Conservation (phyloP, 768 basidiomycete genomes). For the Pleurotus ostreatus region DNA sequence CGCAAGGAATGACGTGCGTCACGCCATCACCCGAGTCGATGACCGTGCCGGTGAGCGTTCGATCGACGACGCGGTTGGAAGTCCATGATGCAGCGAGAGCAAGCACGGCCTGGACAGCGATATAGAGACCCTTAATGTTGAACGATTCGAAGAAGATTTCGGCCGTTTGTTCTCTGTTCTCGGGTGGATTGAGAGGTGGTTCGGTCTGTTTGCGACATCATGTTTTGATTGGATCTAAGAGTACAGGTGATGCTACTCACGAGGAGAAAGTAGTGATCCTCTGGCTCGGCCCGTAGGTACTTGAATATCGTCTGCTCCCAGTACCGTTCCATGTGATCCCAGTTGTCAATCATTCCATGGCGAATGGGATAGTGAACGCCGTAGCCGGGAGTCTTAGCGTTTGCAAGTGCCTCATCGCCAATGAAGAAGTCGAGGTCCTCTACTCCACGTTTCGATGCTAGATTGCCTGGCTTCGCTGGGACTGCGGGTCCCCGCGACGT, state of each 20-base stretch:
- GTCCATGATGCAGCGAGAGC: constrained; percentile 98
- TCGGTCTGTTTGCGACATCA: constrained; percentile 66
- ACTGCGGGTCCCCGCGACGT: constrained; percentile 62
- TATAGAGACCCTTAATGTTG: constrained; percentile 98
- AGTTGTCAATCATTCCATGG: constrained; percentile 97
- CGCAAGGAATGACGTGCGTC: constrained; percentile 94
- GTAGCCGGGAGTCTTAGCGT: constrained; percentile 92
- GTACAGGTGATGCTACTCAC: constrained; percentile 43
- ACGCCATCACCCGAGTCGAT: constrained; percentile 99
- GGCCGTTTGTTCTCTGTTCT: constrained; percentile 98
- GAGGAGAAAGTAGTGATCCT: constrained; percentile 97
- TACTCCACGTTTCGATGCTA: constrained; percentile 94
- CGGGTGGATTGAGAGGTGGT: constrained; percentile 95
- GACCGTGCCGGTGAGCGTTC: constrained; percentile 94
- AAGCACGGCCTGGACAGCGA: constrained; percentile 97
- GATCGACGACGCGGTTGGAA: constrained; percentile 82
- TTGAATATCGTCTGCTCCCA: constrained; percentile 99
- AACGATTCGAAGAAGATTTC: constrained; percentile 99
- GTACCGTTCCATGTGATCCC: constrained; percentile 98
- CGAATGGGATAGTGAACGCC: constrained; percentile 94
- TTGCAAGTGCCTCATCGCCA: constrained; percentile 95
- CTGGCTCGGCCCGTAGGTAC: constrained; percentile 95
- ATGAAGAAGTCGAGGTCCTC: constrained; percentile 99
- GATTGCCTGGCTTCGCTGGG: constrained; percentile 82
- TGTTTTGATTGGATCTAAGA: not conserved